phyloP scores from a whole-genome alignment of 768 basidiomycete genomes.

The Phlegmacium glaucopus region DNA sequence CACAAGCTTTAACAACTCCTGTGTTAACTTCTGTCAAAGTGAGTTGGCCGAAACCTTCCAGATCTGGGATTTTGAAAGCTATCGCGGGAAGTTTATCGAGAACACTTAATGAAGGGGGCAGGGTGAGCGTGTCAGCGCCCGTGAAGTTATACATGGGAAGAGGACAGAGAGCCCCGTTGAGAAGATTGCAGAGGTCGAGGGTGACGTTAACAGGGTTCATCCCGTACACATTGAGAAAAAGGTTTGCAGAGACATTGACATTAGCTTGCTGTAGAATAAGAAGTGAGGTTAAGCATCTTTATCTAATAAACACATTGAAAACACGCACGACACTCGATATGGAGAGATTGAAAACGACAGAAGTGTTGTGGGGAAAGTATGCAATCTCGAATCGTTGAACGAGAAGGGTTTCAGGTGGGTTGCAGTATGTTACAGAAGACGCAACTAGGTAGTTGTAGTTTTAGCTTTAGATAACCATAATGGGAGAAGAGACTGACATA shows the following conservation, averaged over 20 bases:
- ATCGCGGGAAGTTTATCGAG: conserved; percentile 64
- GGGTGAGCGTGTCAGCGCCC: conserved; percentile 67
- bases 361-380: conserved; percentile 68
- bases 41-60: conserved; percentile 86
- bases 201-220: conserved; percentile 78
- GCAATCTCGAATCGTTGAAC: conserved; percentile 74
- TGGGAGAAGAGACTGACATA: conserved; percentile 41
- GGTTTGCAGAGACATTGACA: conserved; percentile 77
- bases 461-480: neutral
- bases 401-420: conserved; percentile 75
- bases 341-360: conserved; percentile 80
- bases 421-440: conserved; percentile 85
- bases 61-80: conserved; percentile 84
- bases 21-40: conserved; percentile 67
- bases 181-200: conserved; percentile 79
- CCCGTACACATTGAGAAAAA: conserved; percentile 87
- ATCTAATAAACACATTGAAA: conserved; percentile 1
- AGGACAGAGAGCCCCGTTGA: conserved; percentile 80
- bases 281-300: conserved; percentile 14
- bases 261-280: conserved; percentile 52
- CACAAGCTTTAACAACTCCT: conserved; percentile 77
- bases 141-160: conserved; percentile 83
- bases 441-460: conserved; percentile 54
- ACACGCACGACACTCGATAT: conserved; percentile 79
- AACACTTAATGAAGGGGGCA: conserved; percentile 60